Evolutionary conservation across 2,329 filamentous ascomycete species (phyloP).

Genomic region (Sporothrix brasiliensis): DNA sequence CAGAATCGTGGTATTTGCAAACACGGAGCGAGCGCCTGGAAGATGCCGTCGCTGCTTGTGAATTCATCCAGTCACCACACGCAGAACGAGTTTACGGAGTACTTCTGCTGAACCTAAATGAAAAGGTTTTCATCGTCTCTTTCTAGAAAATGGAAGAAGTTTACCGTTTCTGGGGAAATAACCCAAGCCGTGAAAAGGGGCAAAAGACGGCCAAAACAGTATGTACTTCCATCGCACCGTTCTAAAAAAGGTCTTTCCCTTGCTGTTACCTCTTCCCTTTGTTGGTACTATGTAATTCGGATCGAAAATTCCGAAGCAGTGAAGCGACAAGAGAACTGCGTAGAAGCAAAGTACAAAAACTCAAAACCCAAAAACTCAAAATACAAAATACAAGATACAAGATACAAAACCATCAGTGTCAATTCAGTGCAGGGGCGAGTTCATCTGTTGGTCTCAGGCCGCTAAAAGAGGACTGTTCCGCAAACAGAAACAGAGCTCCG

Average conservation of each 20-base stretch:
- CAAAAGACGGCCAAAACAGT: not conserved
- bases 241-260: not conserved
- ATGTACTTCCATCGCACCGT: not conserved
- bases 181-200: not conserved
- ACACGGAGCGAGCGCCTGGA: not conserved
- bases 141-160: constrained; percentile 1
- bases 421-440: not conserved
- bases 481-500: constrained; percentile 10
- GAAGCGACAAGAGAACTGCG: too few species aligned
- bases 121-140: not conserved
- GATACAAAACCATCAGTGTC: not conserved
- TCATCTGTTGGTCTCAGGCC: not conserved
- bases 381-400: not conserved
- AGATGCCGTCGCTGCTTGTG: not conserved
- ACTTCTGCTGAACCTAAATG: not conserved
- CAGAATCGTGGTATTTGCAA: too few species aligned
- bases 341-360: not conserved
- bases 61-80: not conserved
- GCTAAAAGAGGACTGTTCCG: constrained; percentile 14
- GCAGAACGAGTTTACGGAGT: too few species aligned
- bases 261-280: not conserved
- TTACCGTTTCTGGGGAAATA: not conserved
- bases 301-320: too few species aligned
- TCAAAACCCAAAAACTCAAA: too few species aligned
- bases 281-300: too few species aligned